Base-by-base conservation (phyloP, 2,329 filamentous ascomycete species). In the Colletotrichum tofieldiae region DNA sequence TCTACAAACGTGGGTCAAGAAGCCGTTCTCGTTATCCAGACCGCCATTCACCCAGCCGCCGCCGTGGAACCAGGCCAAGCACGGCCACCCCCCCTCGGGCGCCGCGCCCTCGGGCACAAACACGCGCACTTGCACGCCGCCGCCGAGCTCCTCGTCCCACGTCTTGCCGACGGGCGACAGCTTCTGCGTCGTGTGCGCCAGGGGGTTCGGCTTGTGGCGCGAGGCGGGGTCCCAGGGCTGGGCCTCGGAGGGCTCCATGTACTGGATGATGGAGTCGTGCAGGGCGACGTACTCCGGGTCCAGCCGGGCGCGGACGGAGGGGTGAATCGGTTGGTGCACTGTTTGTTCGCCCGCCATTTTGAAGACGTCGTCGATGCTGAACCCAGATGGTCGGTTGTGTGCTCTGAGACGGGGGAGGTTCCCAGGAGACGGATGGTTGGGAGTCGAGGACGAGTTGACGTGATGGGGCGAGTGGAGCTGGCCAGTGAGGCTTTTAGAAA, bases 61-160 rank as follows among this genome's bases (percentile, higher is more conserved):
- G 29, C 82, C 82, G 55, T 84, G 82, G 32, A 79, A 80, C 82
- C 82, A 84, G 11, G 84, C 65, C n/a, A 83, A 76, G 6, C 77
- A 75, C 2, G 82, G 82, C 81, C 81, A 83, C 16, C 65, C 39
- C 2, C 79, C 81, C 0, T 65, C 65, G 8, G 78, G 77, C 26
- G 71, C 60, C 2, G 75, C 54, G 2, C 75, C 75, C 1, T 71
- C 74, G 2, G 81, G 82, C 3, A 74, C 77, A 62, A 81, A 84
- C 9, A 79, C 75, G n/a, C 82, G 76, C 7, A 80, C 75, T 5
- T 75, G 73, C 39, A 81, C 81, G 14, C 73, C 73, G 6, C 72
- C 76, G 4, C 74, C 76, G 1, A 83, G 65, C 1, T 76, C 70
- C 45, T 70, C 63, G 39, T 70, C 43, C 61, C 62, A 52, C 3